phyloP scores from a whole-genome alignment of 2,329 filamentous ascomycete genomes.

The Sclerotinia subarctica region DNA sequence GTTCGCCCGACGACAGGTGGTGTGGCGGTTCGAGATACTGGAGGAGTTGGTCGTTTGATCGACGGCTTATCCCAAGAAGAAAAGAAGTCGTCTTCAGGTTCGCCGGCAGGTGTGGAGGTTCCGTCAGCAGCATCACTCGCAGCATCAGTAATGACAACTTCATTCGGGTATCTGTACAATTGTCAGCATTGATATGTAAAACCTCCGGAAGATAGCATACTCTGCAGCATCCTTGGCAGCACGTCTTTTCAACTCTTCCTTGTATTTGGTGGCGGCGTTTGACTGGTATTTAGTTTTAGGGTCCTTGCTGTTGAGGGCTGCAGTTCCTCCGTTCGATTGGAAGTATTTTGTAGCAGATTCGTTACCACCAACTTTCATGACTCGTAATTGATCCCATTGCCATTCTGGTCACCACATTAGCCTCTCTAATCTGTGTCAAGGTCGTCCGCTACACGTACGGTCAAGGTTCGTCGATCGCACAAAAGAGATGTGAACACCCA shows the following conservation, averaged over 20 bases:
- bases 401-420: slow-evolving; percentile 59
- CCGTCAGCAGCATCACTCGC: slow-evolving; percentile 58
- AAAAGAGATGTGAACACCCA: slow-evolving; percentile 98
- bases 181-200: slow-evolving; percentile 27
- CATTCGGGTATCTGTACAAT: slow-evolving; percentile 67
- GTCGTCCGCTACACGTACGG: slow-evolving; percentile 59
- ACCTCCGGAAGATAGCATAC: slow-evolving; percentile 49
- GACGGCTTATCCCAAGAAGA: slow-evolving; percentile 98
- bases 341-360: slow-evolving; percentile 98
- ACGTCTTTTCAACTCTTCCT: slow-evolving; percentile 88
- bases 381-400: slow-evolving; percentile 97
- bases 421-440: slow-evolving; percentile 7
- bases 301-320: slow-evolving; percentile 93
- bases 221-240: slow-evolving; percentile 79
- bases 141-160: slow-evolving; percentile 80
- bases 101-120: slow-evolving; percentile 73
- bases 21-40: slow-evolving; percentile 83
- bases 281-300: slow-evolving; percentile 96
- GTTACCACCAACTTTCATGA: slow-evolving; percentile 98
- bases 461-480: slow-evolving; percentile 98
- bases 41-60: slow-evolving; percentile 94
- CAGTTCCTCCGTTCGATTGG: slow-evolving; percentile 90
- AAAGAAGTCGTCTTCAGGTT: slow-evolving; percentile 91
- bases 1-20: slow-evolving; percentile 78
- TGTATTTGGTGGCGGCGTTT: slow-evolving; percentile 92